phyloP scores from a whole-genome alignment of 169 alveolate species.

The Eimeria zaria region DNA sequence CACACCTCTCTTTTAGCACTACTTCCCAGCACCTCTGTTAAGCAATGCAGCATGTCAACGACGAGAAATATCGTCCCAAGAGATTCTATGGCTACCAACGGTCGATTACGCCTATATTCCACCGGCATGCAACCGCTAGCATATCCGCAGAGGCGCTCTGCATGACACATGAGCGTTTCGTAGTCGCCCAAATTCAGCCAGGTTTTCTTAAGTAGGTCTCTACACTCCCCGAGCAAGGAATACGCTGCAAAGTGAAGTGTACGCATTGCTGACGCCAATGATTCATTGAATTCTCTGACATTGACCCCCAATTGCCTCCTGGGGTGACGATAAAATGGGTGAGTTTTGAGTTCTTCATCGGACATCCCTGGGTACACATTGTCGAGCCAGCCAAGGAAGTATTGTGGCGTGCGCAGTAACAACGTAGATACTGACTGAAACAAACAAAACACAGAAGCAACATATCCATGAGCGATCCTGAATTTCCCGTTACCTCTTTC shows the following conservation, averaged over 20 bases:
- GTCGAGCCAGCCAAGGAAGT: neutral
- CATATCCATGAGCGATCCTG: neutral
- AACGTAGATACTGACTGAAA: neutral
- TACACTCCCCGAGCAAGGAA: slow-evolving; percentile 1
- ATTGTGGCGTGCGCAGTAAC: neutral
- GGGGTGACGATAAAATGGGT: neutral
- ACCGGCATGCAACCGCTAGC: neutral
- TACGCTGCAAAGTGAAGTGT: neutral
- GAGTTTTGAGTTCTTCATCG: neutral
- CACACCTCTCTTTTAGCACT: neutral
- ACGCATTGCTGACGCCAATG: neutral
- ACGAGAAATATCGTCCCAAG: slow-evolving; percentile 6
- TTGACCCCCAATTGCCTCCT: neutral
- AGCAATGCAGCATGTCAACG: neutral
- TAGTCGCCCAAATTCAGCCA: neutral
- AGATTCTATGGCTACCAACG: neutral
- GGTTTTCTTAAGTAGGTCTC: neutral
- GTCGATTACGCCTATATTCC: neutral
- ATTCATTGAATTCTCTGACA: neutral
- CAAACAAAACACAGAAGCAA: neutral
- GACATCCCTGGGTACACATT: neutral
- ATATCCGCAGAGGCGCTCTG: slow-evolving; percentile 35
- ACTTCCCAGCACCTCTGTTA: slow-evolving; percentile 10
- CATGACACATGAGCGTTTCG: neutral
- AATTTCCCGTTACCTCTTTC: neutral